A percentile compares a stretch with the other conserved stretches of the same genome.
These are phyloP conservation scores for Wakefieldia striispora DNA, from an alignment of 768 basidiomycete species.

Conservation along the genomic window DNA sequence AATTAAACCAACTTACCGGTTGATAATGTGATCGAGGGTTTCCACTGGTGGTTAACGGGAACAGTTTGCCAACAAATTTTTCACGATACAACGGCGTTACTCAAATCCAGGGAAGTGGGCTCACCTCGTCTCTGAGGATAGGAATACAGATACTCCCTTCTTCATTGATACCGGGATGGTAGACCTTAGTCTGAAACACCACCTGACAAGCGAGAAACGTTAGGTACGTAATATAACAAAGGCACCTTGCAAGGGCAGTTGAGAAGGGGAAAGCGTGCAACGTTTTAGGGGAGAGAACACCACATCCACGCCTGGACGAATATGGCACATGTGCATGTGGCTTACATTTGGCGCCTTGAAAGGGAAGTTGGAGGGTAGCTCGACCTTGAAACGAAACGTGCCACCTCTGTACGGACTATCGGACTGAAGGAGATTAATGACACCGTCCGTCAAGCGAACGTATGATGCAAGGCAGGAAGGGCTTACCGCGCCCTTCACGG, in stretches of 20 bases:
- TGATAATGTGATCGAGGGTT: slow-evolving; percentile 72
- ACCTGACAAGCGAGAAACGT: slow-evolving; percentile 46
- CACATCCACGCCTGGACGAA: not conserved
- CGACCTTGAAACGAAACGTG: slow-evolving; percentile 69
- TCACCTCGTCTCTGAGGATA: slow-evolving; percentile 77
- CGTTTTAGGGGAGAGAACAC: slow-evolving; percentile 18
- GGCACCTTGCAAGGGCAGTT: not conserved
- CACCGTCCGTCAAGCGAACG: slow-evolving; percentile 1
- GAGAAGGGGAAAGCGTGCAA: slow-evolving; percentile 6
- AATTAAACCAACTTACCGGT: slow-evolving; percentile 46
- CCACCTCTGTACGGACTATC: slow-evolving; percentile 84
- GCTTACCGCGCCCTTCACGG: slow-evolving; percentile 71
- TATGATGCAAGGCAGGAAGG: not conserved
- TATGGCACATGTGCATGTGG: slow-evolving; percentile 1
- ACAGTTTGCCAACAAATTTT: slow-evolving; percentile 4
- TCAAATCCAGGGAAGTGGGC: slow-evolving; percentile 22
- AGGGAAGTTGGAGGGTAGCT: slow-evolving; percentile 78
- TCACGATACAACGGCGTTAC: not conserved
- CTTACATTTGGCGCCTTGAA: slow-evolving; percentile 82
- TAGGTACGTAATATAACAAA: slow-evolving; percentile 18
- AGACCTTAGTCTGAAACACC: slow-evolving; percentile 81
- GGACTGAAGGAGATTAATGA: slow-evolving; percentile 32
- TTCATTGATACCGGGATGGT: slow-evolving; percentile 89
- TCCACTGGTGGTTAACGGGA: slow-evolving; percentile 57
- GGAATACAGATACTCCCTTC: slow-evolving; percentile 86